phyloP scores from a whole-genome alignment of 1,139 yeast species.

The Lodderomyces jiufengensis region DNA sequence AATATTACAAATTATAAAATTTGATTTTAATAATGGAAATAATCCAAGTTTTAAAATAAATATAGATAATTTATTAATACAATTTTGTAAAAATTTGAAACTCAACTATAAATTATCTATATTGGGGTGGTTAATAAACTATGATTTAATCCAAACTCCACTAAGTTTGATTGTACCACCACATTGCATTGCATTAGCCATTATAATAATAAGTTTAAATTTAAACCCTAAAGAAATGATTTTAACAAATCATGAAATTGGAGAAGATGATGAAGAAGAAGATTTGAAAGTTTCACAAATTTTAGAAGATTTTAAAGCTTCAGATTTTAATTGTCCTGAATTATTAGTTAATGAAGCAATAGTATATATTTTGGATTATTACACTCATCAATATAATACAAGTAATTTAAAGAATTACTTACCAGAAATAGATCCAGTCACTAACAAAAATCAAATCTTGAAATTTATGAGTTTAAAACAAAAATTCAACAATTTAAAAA shows the following conservation, averaged over 20 bases:
- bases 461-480: conserved; percentile 47
- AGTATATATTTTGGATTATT: conserved; percentile 58
- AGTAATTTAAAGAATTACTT: conserved; percentile 29
- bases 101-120: conserved; percentile 45
- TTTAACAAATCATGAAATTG: conserved; percentile 17
- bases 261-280: conserved; percentile 19
- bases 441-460: conserved; percentile 45
- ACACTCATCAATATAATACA: conserved; percentile 47
- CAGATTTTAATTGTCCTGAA: conserved; percentile 48
- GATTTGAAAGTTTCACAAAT: conserved; percentile 26
- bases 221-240: conserved; percentile 37
- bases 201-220: conserved; percentile 42
- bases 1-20: conserved; percentile 68
- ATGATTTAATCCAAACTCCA: conserved; percentile 74
- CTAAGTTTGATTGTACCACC: conserved; percentile 71
- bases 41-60: conserved; percentile 20
- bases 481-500: conserved; percentile 39
- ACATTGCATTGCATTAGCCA: conserved; percentile 75
- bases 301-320: conserved; percentile 33
- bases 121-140: conserved; percentile 71
- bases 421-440: conserved; percentile 28
- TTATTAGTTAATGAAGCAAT: conserved; percentile 57
- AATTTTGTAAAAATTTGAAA: conserved; percentile 56
- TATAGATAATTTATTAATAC: conserved; percentile 67
- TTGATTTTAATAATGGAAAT: conserved; percentile 60